Evolutionary conservation across 306 rosid genomes (phyloP).

Genomic region (Carpinus viminea): DNA sequence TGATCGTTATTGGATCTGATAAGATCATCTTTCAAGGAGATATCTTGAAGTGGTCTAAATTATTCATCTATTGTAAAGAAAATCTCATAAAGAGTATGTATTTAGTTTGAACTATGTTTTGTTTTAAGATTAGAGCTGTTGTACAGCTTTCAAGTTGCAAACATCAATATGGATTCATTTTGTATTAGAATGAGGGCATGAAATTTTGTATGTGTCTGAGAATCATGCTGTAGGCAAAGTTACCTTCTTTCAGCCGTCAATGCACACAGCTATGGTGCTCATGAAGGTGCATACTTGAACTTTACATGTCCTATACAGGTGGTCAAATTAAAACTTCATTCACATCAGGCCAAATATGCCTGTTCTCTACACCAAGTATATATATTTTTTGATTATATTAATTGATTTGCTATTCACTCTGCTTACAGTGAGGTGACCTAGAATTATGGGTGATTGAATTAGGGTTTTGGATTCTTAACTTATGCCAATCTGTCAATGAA

Average conservation of each 20-base stretch:
- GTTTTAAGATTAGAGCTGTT: not conserved
- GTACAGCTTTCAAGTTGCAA: not conserved
- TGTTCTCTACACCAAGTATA: not conserved
- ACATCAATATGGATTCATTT: not conserved
- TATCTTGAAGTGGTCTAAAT: not conserved
- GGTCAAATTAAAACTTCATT: not conserved
- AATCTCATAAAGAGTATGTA: not conserved
- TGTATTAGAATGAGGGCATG: not conserved
- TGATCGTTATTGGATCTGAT: not conserved
- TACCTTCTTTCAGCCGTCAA: not conserved
- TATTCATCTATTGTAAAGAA: not conserved
- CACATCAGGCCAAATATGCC: not conserved
- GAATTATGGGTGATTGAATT: conserved; percentile 3
- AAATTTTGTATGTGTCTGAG: not conserved
- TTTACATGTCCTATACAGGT: not conserved
- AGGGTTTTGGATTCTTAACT: not conserved
- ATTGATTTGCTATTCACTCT: not conserved
- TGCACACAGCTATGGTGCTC: not conserved
- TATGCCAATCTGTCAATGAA: not conserved
- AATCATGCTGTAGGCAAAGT: not conserved
- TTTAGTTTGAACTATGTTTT: not conserved
- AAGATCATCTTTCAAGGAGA: not conserved
- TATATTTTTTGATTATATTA: not conserved
- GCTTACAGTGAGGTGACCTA: not conserved
- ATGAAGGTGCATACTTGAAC: not conserved